Evolutionary conservation across 176 grass and related monocot species (phyloP), one percentile per base, ranked within the genome.

Genomic region (Carex littledalei): DNA sequence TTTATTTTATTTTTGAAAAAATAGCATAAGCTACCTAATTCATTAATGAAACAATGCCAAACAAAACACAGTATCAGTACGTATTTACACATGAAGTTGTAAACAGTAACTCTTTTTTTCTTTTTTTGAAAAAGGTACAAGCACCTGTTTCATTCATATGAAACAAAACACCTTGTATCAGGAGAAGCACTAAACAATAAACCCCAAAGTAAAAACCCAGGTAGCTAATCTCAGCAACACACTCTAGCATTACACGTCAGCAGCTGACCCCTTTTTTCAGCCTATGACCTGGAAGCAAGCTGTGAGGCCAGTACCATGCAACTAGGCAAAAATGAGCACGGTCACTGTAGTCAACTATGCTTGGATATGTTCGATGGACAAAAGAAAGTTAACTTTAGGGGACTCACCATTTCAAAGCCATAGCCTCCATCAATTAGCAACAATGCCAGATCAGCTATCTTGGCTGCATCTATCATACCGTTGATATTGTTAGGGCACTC

Each of bases 401-500:
- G 84, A 72, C 80, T 88, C n/a, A 99, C 96, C 96, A 99, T 99
- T 88, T 95, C 96, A 94, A 95, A 99, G 67, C 93, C 96, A 88
- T 95, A 99, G 89, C 91, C 94, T 81, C 93, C 96, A 81, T 99
- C 96, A 37, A 99, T 91, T 70, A 99, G 88, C 83, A 99, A 82
- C 86, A 99, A 84, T 16, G 93, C 96, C 1, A 99, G 91, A 92
- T 99, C 96, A 78, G 96, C 96, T 79, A 95, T 95, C 85, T 99
- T 99, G 67, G 96, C 96, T 71, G 96, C 96, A 87, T 99, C 96
- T 81, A 99, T 99, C 96, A 99, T 99, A 59, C 93, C 90, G 1
- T 99, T 99, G 45, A 95, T 94, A 86, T 99, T 93, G 87, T 95
- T 99, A 70, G 91, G 96, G 77, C 96, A 99, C 84, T 99, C 91